phyloP scores from a whole-genome alignment of 192 early-diverging fungal species.

The Cladochytrium replicatum region DNA sequence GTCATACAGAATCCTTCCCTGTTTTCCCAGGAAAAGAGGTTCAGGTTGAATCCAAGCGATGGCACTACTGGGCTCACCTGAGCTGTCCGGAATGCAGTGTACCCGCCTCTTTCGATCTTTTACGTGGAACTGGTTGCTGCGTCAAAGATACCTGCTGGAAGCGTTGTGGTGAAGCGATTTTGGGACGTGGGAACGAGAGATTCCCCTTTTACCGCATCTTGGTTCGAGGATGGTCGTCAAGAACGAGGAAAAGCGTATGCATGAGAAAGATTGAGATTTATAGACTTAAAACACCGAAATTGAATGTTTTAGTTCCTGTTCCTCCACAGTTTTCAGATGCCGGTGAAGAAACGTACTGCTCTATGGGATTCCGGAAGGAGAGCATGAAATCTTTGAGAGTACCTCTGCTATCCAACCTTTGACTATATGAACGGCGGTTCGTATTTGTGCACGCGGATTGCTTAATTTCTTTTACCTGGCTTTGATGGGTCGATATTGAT shows the following conservation, averaged over 20 bases:
- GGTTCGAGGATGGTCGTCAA: constrained; percentile 47
- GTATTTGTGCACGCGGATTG: too few species aligned
- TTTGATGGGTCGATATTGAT: too few species aligned
- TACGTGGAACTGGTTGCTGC: neutral
- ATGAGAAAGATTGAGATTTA: neutral
- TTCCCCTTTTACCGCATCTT: constrained; percentile 40
- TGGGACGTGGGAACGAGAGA: constrained; percentile 31
- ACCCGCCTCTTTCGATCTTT: constrained; percentile 56
- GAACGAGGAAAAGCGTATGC: constrained; percentile 4
- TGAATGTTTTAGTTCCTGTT: constrained; percentile 4
- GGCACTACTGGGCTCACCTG: constrained; percentile 32
- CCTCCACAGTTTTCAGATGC: constrained; percentile 49
- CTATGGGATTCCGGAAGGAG: constrained; percentile 84
- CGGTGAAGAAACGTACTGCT: constrained; percentile 56
- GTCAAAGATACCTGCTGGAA: constrained; percentile 11
- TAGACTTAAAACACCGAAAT: neutral
- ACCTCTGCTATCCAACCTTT: constrained; percentile 80
- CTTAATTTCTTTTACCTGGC: too few species aligned
- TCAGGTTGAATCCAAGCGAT: constrained; percentile 67
- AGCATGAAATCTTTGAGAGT: constrained; percentile 61
- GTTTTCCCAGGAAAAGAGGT: constrained; percentile 56
- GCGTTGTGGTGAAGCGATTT: constrained; percentile 19
- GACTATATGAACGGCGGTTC: constrained; percentile 84
- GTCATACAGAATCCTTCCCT: constrained; percentile 49
- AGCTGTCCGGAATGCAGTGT: constrained; percentile 52